Evolutionary conservation across 1,284 basidiomycete genomes (phyloP).

Genomic region (Cryptococcus sp.): DNA sequence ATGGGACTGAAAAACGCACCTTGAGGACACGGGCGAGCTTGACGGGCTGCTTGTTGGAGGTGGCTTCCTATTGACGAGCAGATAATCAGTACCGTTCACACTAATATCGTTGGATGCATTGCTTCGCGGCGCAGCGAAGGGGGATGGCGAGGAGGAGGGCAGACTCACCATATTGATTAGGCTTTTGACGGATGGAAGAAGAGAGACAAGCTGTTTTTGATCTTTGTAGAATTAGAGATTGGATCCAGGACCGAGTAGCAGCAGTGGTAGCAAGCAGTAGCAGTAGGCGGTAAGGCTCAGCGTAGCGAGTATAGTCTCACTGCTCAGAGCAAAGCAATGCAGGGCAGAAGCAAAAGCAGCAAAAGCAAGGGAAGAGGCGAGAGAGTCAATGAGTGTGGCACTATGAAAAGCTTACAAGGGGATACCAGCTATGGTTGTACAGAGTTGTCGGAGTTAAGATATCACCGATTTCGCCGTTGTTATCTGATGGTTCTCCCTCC

Average conservation of each 20-base stretch:
- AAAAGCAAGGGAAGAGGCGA: constrained; percentile 1
- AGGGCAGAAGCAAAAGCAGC: background rate
- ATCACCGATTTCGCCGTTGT: constrained; percentile 15
- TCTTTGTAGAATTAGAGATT: constrained; percentile 1
- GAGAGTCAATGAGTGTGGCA: constrained; percentile 6
- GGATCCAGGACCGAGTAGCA: too few species aligned
- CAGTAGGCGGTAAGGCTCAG: too few species aligned
- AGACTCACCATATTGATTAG: constrained; percentile 39
- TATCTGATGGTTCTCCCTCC: too few species aligned
- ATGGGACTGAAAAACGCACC: constrained; percentile 57
- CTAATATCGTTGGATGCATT: too few species aligned
- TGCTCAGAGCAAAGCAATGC: background rate
- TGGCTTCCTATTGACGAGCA: constrained; percentile 61
- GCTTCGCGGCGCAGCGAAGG: background rate
- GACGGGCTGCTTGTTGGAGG: constrained; percentile 75
- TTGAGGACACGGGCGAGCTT: constrained; percentile 96
- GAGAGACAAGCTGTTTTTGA: too few species aligned
- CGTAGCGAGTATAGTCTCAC: background rate
- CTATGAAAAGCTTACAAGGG: background rate
- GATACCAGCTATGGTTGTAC: background rate
- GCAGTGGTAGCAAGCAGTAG: too few species aligned
- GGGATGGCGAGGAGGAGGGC: background rate
- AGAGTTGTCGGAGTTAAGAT: constrained; percentile 18
- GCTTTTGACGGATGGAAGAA: too few species aligned
- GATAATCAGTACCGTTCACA: too few species aligned